phyloP scores from a whole-genome alignment of 78 protist species.

The Dictyostelium discoideum region DNA sequence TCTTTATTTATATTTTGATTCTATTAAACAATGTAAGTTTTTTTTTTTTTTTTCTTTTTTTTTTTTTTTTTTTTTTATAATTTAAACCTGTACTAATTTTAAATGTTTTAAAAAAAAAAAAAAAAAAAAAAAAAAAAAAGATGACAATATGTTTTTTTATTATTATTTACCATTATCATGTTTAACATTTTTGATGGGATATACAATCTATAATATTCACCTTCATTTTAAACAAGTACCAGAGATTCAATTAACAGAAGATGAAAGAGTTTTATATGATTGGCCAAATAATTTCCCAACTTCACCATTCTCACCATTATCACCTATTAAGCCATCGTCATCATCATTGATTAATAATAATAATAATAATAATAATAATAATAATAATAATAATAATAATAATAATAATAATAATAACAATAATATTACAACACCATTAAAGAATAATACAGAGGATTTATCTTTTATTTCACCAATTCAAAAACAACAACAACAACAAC shows the following conservation, averaged over 20 bases:
- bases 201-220: neutral
- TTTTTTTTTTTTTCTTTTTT: neutral
- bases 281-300: constrained; percentile 68
- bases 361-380: neutral
- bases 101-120: too few relatives aligned
- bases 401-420: neutral
- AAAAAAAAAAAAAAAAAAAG: neutral
- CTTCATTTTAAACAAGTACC: constrained; percentile 52
- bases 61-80: neutral
- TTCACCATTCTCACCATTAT: constrained; percentile 11
- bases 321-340: constrained; percentile 5
- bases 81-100: neutral
- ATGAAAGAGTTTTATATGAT: constrained; percentile 38
- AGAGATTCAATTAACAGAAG: constrained; percentile 28
- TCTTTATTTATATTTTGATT: neutral
- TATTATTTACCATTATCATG: neutral
- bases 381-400: neutral
- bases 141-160: neutral
- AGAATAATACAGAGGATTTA: neutral
- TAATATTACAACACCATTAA: neutral
- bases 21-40: neutral
- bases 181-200: neutral
- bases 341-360: neutral
- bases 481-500: neutral
- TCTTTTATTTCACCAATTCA: constrained; percentile 1